Evolutionary conservation across 208 protist species (phyloP), one percentile per base, ranked within the genome.

Genomic region (Wallacemonas sp.): DNA sequence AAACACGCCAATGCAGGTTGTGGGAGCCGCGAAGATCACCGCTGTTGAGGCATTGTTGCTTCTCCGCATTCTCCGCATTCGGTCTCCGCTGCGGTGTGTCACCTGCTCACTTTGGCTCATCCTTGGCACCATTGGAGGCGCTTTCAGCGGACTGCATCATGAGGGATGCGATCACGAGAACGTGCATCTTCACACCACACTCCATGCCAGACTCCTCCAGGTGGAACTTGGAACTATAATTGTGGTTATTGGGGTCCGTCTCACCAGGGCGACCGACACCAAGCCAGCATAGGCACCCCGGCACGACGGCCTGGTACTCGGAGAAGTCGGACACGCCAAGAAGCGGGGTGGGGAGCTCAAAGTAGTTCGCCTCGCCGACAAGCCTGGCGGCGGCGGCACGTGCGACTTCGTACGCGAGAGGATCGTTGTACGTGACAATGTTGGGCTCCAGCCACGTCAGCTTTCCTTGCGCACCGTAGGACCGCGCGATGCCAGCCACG

Each of bases 401-500:
- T 0, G 79, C 78, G 45, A 90, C 55, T 26, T 86, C 82, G 67
- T 84, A 93, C 18, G 87, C 87, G 59, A 72, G 69, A 7, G 81
- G 76, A 48, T 93, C 81, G 61, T 93, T 93, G 71, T 86, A 89
- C 22, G 87, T 93, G 32, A 93, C 76, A 39, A 93, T 93, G 61
- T 92, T 91, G 18, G 86, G 87, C 73, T 86, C 83, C 65, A 92
- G 72, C 86, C 86, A 92, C 45, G 65, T 89, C 69, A 93, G 42
- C 44, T 79, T 77, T 36, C 82, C 71, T 31, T 83, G 36, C 10
- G 87, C 87, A 16, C 79, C 76, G 46, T 93, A 84, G 2, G 84
- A 84, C 52, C 72, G 76, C 2, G 84, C 62, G 54, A 93, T 79
- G 31, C 87, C 81, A n/a, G 81, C 61, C 23, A 90, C 79, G 31